Evolutionary conservation across 2,329 filamentous ascomycete species (phyloP), one percentile per base, ranked within the genome.

Genomic region (Pyricularia pennisetigena): DNA sequence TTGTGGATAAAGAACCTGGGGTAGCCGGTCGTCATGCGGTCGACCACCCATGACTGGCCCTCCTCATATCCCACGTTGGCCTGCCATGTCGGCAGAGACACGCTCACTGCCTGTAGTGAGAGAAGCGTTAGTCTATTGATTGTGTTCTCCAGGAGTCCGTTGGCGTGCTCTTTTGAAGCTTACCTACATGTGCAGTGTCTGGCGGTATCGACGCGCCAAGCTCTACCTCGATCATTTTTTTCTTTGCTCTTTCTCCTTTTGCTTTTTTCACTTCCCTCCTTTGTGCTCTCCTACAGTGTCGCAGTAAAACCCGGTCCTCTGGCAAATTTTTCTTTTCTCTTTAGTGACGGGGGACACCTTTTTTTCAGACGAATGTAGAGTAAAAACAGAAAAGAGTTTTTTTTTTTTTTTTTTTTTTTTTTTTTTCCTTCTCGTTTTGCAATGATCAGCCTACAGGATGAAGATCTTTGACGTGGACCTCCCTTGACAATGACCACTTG

Each of bases 1-100:
- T 89, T 90, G 78, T 98, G 93, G 70, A 98, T 89, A 79, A 97
- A 97, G 82, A 98, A 99, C 68, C 94, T 92, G 23, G 95, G 95
- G 78, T 99, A 99, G 49, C 95, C 95, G 63, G 91, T 96, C 71
- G 87, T 85, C 93, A 99, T 90, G 75, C 89, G 90, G 71, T 85
- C 86, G 23, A 95, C 71, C n/a, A 99, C 92, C 90, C 92, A 95
- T 68, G 89, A 82, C 76, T 96, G 86, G 66, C 93, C 94, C 78
- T 99, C 93, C 78, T 99, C 95, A 75, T 99, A 99, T 59, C 88
- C 94, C 57, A 99, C 83, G 74, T 97, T 98, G 72, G 93, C 84
- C 72, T 84, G 85, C 95, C 95, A 99, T 79, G 93, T 96, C 57
- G 95, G 95, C 29, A 99, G 82, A 20, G 95, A 98, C 61, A 98